Conservation (phyloP, 2,329 filamentous ascomycete species). For the Anthostomella pinea region DNA sequence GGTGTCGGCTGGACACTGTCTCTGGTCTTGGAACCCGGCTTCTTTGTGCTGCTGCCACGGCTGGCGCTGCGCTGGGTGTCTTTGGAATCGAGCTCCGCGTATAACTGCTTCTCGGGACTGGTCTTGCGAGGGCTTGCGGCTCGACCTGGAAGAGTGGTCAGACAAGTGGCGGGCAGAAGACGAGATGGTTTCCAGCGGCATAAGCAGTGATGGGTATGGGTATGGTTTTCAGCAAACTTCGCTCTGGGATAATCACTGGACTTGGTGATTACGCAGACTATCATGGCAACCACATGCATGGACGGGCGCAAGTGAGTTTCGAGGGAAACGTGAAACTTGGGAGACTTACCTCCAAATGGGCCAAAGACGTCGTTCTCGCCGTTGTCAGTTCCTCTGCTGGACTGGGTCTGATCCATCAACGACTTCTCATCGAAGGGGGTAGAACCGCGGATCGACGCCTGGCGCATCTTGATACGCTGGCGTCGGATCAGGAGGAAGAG, state of each 20-base stretch:
- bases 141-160: constrained; percentile 6
- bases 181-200: no score
- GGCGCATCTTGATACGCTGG: constrained; percentile 20
- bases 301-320: no score
- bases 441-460: constrained; percentile 10
- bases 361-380: constrained; percentile 38
- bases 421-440: constrained; percentile 8
- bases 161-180: neutral
- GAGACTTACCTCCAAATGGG: constrained; percentile 43
- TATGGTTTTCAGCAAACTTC: no score
- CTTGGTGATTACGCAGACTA: neutral
- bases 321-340: neutral
- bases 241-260: no score
- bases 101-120: no score
- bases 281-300: no score
- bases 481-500: constrained; percentile 24
- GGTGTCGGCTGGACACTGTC: no score
- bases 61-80: constrained; percentile 4
- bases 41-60: no score
- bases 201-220: no score
- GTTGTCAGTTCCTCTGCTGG: constrained; percentile 14
- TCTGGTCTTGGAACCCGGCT: no score
- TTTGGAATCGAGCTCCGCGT: constrained; percentile 21
- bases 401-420: constrained; percentile 5
- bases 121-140: constrained; percentile 2